phyloP scores from a whole-genome alignment of 176 grass and related monocot species.

The Raddia distichophylla region DNA sequence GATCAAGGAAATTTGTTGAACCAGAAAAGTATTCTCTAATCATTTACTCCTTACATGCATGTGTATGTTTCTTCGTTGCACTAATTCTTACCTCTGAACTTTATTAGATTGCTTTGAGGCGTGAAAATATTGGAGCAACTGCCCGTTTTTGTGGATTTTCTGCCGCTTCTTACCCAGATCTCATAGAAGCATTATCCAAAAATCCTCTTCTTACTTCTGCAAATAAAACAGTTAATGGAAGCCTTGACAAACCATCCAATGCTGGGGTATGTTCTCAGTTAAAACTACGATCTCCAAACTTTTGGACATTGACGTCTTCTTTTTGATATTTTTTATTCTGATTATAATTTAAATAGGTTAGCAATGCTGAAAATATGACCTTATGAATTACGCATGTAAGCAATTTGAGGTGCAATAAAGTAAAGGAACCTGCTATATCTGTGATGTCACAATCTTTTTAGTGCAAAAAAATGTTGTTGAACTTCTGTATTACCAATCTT shows the following conservation, averaged over 20 bases:
- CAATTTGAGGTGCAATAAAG: constrained; percentile 5
- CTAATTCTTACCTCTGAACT: constrained; percentile 34
- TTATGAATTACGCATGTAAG: background rate
- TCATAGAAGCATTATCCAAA: constrained; percentile 50
- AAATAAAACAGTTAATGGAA: constrained; percentile 47
- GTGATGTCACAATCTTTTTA: background rate
- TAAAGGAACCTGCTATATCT: background rate
- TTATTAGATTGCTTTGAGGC: constrained; percentile 89
- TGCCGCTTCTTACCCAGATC: constrained; percentile 89
- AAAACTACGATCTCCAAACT: background rate
- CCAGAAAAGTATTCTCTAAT: constrained; percentile 69
- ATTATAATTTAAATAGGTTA: constrained; percentile 18
- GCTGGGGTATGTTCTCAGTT: constrained; percentile 50
- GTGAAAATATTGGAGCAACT: constrained; percentile 84
- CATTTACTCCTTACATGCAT: constrained; percentile 32
- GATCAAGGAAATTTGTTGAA: constrained; percentile 92
- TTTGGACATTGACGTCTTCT: background rate
- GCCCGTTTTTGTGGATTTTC: constrained; percentile 97
- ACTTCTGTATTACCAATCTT: constrained; percentile 22
- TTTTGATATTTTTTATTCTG: background rate
- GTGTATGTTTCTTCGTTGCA: background rate
- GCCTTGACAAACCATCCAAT: constrained; percentile 54
- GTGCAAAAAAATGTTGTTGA: constrained; percentile 3
- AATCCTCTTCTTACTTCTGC: constrained; percentile 57
- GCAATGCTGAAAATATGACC: background rate